These are phyloP conservation scores for Trichocladium uniseriatum DNA, from an alignment of 495 filamentous ascomycete species.

Conservation along the genomic window DNA sequence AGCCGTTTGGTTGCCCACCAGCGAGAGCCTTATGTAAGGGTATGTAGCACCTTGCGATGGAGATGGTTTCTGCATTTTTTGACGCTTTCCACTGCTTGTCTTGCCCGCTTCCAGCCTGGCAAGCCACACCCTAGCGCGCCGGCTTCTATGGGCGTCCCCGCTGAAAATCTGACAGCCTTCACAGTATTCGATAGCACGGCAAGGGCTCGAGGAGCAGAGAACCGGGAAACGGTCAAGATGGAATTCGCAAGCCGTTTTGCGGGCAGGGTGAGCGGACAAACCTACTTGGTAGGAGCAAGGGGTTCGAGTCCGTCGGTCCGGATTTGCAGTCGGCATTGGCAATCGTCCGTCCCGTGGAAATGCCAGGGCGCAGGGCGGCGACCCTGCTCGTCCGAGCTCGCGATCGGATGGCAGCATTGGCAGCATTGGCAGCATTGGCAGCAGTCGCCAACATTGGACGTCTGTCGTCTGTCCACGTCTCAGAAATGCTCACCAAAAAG, in stretches of 20 bases:
- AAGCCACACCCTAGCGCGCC: not conserved
- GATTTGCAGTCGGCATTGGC: too few relatives aligned
- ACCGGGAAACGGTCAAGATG: too few relatives aligned
- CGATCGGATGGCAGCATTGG: constrained; percentile 1
- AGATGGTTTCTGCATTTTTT: not conserved
- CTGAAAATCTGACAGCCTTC: not conserved
- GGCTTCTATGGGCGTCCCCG: not conserved
- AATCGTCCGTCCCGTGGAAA: too few relatives aligned
- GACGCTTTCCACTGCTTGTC: not conserved
- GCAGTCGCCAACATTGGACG: too few relatives aligned
- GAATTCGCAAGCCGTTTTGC: too few relatives aligned
- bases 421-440: too few relatives aligned
- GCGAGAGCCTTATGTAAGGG: not conserved
- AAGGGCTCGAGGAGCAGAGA: not conserved
- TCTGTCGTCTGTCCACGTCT: constrained; percentile 11
- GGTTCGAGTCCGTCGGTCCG: too few relatives aligned
- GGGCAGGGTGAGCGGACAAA: too few relatives aligned
- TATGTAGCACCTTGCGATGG: not conserved
- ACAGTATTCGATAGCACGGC: too few relatives aligned
- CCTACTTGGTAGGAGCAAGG: too few relatives aligned
- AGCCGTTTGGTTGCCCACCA: not conserved
- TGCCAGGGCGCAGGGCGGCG: not conserved
- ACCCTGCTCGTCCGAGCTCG: not conserved
- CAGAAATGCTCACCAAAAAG: not conserved
- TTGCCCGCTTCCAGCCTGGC: constrained; percentile 1